Percentiles rank a stretch among this genome's conserved stretches.
Evolutionary conservation across 78 protist genomes (phyloP).

Genomic region (Dictyostelium intermedium): DNA sequence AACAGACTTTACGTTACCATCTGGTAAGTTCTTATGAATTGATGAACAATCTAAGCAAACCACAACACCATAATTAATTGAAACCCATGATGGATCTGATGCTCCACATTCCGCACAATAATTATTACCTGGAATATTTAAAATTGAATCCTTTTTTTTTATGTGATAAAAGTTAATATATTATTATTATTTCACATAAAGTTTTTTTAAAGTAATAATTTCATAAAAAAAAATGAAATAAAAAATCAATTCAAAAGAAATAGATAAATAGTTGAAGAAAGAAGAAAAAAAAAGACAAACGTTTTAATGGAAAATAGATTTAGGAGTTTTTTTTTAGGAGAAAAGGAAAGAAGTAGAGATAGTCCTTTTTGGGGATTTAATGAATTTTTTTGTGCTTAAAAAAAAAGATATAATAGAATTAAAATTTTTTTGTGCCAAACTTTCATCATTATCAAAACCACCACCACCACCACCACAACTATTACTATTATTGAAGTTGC

Average conservation of each 20-base stretch:
- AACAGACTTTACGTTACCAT: conserved; percentile 42
- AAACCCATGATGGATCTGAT: conserved; percentile 64
- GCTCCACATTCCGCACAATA: conserved; percentile 79
- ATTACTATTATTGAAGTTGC: not conserved
- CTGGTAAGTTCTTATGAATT: conserved; percentile 41
- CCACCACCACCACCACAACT: not conserved
- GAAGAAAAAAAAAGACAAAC: not conserved
- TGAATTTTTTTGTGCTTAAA: not conserved
- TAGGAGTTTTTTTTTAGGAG: not conserved
- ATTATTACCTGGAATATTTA: conserved; percentile 11
- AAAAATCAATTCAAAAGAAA: too few relatives aligned
- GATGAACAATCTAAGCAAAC: conserved; percentile 73
- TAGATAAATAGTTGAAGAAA: too few relatives aligned
- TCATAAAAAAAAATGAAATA: not conserved
- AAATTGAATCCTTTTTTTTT: not conserved
- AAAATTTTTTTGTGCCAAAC: not conserved
- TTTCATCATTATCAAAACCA: not conserved
- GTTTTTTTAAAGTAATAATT: too few relatives aligned
- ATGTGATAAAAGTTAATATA: not conserved
- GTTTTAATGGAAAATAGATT: not conserved
- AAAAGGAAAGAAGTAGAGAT: conserved; percentile 37
- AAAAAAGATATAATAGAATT: not conserved
- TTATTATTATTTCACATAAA: too few relatives aligned
- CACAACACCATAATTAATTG: conserved; percentile 53
- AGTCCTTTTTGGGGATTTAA: conserved; percentile 26